A percentile compares a stretch with the other conserved stretches of the same genome.
Conservation (phyloP, 257 asterid genomes). For the Fraxinus quadrangulata region DNA sequence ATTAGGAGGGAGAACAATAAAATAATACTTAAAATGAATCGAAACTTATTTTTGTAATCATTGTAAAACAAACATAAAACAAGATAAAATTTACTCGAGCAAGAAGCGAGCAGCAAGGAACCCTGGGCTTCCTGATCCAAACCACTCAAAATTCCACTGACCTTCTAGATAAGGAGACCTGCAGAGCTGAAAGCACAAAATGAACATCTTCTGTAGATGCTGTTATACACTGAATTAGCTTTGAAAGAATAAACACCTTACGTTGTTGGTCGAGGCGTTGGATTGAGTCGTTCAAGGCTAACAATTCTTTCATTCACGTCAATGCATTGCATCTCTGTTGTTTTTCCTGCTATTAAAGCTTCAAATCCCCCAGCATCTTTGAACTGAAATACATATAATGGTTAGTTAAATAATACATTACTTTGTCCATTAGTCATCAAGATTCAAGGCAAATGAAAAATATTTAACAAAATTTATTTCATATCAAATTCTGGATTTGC, state of each 20-base stretch:
- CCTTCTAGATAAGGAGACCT: slow-evolving; percentile 79
- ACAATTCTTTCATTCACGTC: slow-evolving; percentile 80
- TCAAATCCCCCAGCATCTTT: slow-evolving; percentile 86
- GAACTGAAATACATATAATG: slow-evolving; percentile 42
- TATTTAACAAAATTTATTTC: neutral
- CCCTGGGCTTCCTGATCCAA: slow-evolving; percentile 76
- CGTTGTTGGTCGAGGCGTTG: slow-evolving; percentile 92
- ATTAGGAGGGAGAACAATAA: neutral
- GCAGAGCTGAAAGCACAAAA: slow-evolving; percentile 39
- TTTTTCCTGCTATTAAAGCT: slow-evolving; percentile 61
- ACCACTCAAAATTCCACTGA: slow-evolving; percentile 75
- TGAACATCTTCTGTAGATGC: slow-evolving; percentile 26
- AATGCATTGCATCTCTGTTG: slow-evolving; percentile 57
- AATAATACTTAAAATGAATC: neutral
- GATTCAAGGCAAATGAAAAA: neutral
- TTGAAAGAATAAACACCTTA: slow-evolving; percentile 47
- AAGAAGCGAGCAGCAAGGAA: slow-evolving; percentile 59
- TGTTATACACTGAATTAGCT: neutral
- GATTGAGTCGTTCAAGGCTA: slow-evolving; percentile 79
- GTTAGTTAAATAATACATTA: neutral
- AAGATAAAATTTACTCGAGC: slow-evolving; percentile 55
- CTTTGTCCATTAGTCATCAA: neutral
- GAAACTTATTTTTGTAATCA: too few species aligned
- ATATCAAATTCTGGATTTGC: too few species aligned
- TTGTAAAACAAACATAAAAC: neutral